Evolutionary conservation across 129 eudicot species (phyloP).

Genomic region (Centella asiatica): DNA sequence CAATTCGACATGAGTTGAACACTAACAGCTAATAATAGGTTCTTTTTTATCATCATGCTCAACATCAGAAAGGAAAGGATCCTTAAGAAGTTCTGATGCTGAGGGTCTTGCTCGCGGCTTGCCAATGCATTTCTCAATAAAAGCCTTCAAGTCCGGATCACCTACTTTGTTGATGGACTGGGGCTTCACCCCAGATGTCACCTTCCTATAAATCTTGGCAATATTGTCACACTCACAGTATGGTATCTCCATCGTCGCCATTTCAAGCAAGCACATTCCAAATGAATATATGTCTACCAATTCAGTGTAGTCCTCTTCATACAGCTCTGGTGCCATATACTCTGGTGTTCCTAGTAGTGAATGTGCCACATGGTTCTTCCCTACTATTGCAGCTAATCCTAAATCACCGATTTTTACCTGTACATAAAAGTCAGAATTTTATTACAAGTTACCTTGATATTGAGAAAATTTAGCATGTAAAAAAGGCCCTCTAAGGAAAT

Average conservation of each 20-base stretch:
- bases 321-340: slow-evolving; percentile 82
- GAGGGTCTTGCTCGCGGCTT: slow-evolving; percentile 52
- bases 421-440: background rate
- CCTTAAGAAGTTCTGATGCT: slow-evolving; percentile 64
- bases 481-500: no score
- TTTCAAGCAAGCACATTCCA: slow-evolving; percentile 75
- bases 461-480: no score
- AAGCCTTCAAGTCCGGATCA: slow-evolving; percentile 49
- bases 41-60: slow-evolving; percentile 15
- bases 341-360: slow-evolving; percentile 68
- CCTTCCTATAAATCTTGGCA: slow-evolving; percentile 72
- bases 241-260: slow-evolving; percentile 75
- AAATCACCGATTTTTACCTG: slow-evolving; percentile 81
- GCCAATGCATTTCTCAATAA: slow-evolving; percentile 59
- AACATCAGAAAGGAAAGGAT: slow-evolving; percentile 48
- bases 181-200: slow-evolving; percentile 58
- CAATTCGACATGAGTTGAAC: background rate
- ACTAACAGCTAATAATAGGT: background rate
- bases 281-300: slow-evolving; percentile 70
- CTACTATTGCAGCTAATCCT: slow-evolving; percentile 68
- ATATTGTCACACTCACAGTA: slow-evolving; percentile 60
- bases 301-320: slow-evolving; percentile 73
- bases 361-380: slow-evolving; percentile 67
- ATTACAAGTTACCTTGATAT: background rate
- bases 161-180: slow-evolving; percentile 45